phyloP scores from a whole-genome alignment of 805 yeast species.

The Candida manassasensis region DNA sequence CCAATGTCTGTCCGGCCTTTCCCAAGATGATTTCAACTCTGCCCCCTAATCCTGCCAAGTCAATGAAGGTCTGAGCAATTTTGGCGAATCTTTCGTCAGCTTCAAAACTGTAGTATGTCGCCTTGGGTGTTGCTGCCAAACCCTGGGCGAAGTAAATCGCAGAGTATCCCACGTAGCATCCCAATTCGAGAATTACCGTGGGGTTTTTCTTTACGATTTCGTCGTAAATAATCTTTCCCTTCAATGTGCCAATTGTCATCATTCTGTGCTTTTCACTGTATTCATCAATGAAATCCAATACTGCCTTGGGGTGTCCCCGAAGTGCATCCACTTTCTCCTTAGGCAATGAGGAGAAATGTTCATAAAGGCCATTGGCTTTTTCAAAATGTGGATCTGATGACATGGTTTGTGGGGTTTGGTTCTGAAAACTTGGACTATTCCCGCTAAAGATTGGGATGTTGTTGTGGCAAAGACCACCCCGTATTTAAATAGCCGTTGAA shows the following conservation, averaged over 20 bases:
- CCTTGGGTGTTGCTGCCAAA: conserved; percentile 17
- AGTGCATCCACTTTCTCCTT: conserved; percentile 16
- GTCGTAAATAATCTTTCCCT: conserved; percentile 24
- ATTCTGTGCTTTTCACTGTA: conserved; percentile 14
- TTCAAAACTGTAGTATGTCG: conserved; percentile 33
- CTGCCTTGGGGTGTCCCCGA: conserved; percentile 27
- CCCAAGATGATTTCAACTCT: conserved; percentile 31
- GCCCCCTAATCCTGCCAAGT: conserved; percentile 29
- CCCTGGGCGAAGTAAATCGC: conserved; percentile 31
- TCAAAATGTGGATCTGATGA: conserved; percentile 1
- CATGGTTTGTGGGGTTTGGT: no score
- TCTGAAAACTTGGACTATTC: no score
- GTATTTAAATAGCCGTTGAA: no score
- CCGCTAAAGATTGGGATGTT: no score
- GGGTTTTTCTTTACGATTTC: conserved; percentile 20
- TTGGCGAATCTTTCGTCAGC: conserved; percentile 25
- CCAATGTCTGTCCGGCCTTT: conserved; percentile 24
- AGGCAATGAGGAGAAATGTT: conserved; percentile 21
- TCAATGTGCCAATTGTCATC: conserved; percentile 30
- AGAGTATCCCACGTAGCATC: conserved; percentile 33
- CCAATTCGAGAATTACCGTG: conserved; percentile 26
- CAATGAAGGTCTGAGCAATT: conserved; percentile 23
- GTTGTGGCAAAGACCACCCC: no score
- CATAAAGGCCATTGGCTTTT: conserved; percentile 23
- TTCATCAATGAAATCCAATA: conserved; percentile 28